phyloP scores from a whole-genome alignment of 108 stramenopile species.

The Conticribra guillardii region DNA sequence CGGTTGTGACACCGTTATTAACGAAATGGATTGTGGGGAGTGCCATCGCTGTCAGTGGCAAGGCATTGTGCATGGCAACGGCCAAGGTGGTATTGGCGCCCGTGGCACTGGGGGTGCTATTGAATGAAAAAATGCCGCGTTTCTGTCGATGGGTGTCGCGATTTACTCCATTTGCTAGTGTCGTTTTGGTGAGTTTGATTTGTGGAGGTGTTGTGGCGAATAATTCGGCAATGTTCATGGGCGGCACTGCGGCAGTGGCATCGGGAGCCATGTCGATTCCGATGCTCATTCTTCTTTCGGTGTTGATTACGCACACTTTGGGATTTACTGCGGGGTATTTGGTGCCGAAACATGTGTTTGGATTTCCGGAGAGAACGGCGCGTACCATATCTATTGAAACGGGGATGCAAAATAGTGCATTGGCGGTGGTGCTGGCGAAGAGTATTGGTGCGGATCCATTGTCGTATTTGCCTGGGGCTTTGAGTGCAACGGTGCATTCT shows the following conservation, averaged over 20 bases:
- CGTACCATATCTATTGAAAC: conserved; percentile 93
- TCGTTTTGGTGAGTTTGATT: conserved; percentile 87
- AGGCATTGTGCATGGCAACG: conserved; percentile 72
- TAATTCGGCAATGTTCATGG: conserved; percentile 63
- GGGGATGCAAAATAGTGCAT: conserved; percentile 96
- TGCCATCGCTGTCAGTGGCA: conserved; percentile 70
- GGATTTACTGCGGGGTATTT: conserved; percentile 87
- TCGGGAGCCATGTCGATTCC: conserved; percentile 15
- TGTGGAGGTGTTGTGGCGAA: conserved; percentile 93
- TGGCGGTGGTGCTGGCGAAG: conserved; percentile 94
- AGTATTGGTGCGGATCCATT: conserved; percentile 81
- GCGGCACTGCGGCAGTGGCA: conserved; percentile 9
- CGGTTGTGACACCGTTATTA: conserved; percentile 83
- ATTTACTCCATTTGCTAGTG: conserved; percentile 86
- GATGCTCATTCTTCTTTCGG: conserved; percentile 64
- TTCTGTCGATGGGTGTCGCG: conserved; percentile 62
- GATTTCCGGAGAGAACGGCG: conserved; percentile 62
- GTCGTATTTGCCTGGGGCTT: conserved; percentile 88
- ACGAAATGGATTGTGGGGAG: conserved; percentile 85
- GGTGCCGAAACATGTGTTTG: conserved; percentile 57
- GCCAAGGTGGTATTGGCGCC: conserved; percentile 90
- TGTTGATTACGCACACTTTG: conserved; percentile 72
- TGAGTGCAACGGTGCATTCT: conserved; percentile 90
- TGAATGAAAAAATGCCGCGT: conserved; percentile 71
- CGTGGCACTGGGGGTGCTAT: conserved; percentile 82